Evolutionary conservation across 2,329 filamentous ascomycete species (phyloP).

Genomic region (Alternaria incomplexa): DNA sequence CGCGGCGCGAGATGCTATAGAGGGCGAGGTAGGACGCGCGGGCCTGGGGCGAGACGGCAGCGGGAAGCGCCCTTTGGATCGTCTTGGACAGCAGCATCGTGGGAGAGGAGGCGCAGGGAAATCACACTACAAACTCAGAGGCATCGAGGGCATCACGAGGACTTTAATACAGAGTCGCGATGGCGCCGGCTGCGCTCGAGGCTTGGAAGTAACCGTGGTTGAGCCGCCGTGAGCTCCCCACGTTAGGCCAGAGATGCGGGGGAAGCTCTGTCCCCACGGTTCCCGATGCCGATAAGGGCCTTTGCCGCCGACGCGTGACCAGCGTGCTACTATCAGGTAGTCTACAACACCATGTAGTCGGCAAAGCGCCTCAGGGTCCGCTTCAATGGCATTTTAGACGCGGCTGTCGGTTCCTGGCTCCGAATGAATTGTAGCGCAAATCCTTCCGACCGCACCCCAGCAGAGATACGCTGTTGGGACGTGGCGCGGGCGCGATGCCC

Average conservation of each 20-base stretch:
- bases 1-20: slow-evolving; percentile 34
- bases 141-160: slow-evolving; percentile 12
- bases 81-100: slow-evolving; percentile 35
- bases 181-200: slow-evolving; percentile 6
- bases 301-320: slow-evolving; percentile 6
- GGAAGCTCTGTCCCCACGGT: slow-evolving; percentile 10
- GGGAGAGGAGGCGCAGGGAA: background rate
- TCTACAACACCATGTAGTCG: background rate
- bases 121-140: slow-evolving; percentile 2
- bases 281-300: slow-evolving; percentile 17
- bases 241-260: slow-evolving; percentile 29
- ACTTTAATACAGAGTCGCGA: slow-evolving; percentile 1
- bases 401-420: slow-evolving; percentile 2
- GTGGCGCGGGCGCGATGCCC: slow-evolving; percentile 31
- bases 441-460: slow-evolving; percentile 14
- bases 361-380: background rate
- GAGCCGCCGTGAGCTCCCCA: slow-evolving; percentile 29
- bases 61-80: slow-evolving; percentile 25
- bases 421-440: slow-evolving; percentile 25
- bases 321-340: background rate
- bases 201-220: slow-evolving; percentile 13
- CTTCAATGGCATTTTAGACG: background rate
- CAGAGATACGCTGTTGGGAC: slow-evolving; percentile 27
- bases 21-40: slow-evolving; percentile 50
- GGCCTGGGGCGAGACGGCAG: slow-evolving; percentile 48